phyloP scores from a whole-genome alignment of 148 eudicot species.

The Euryodendron excelsum region DNA sequence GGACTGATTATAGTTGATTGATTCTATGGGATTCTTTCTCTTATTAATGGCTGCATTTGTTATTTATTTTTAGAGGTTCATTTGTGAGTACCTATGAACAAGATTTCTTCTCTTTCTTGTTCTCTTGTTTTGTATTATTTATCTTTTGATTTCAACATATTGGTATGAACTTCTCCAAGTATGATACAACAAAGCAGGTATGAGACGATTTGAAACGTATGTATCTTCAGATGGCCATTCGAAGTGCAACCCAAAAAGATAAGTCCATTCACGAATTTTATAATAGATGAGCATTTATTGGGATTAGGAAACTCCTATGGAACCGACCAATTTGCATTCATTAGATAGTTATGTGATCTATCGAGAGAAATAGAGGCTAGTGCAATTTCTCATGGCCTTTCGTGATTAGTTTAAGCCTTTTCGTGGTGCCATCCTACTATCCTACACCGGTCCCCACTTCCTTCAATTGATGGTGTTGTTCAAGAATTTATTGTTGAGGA shows the following conservation, averaged over 20 bases:
- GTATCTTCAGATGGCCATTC: neutral
- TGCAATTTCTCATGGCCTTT: no score
- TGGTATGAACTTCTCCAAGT: no score
- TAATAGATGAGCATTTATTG: neutral
- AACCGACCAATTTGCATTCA: neutral
- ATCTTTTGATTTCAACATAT: no score
- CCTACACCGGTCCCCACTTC: neutral
- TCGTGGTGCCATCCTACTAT: neutral
- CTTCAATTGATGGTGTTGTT: neutral
- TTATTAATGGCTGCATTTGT: no score
- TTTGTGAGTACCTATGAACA: no score
- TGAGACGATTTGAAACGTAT: neutral
- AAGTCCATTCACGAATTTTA: neutral
- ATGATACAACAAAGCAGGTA: neutral
- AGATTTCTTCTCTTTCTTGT: no score
- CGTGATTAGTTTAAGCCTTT: neutral
- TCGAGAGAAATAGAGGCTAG: no score
- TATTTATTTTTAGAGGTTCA: no score
- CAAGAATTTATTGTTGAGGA: no score
- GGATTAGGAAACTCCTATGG: neutral
- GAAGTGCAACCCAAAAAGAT: neutral
- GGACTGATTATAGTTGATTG: no score
- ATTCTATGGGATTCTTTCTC: no score
- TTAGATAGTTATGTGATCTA: neutral
- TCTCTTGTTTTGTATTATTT: no score